These are phyloP conservation scores for Neurospora sp. DNA, from an alignment of 495 filamentous ascomycete species.

Conservation along the genomic window DNA sequence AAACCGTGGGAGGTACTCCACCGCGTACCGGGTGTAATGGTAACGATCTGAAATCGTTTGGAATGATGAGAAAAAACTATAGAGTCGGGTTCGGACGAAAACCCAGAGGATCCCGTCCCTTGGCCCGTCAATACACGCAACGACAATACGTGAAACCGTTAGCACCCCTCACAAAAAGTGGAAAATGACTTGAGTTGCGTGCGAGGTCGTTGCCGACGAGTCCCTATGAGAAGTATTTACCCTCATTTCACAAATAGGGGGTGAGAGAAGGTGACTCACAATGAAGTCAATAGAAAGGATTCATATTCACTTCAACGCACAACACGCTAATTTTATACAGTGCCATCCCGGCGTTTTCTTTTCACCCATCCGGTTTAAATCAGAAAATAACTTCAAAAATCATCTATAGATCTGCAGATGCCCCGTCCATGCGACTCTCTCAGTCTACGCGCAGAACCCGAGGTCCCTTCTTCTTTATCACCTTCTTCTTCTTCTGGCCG, in stretches of 20 bases:
- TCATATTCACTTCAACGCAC: conserved; percentile 1
- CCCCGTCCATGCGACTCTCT: conserved; percentile 3
- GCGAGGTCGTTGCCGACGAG: neutral
- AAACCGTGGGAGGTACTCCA: neutral
- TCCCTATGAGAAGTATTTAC: neutral
- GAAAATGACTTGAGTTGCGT: neutral
- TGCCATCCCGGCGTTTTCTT: conserved; percentile 10
- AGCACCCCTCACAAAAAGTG: neutral
- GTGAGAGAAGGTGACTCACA: neutral
- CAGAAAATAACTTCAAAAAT: conserved; percentile 10
- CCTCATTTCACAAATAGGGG: neutral
- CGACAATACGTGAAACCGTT: neutral
- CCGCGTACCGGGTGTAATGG: neutral
- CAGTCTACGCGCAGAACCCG: conserved; percentile 79
- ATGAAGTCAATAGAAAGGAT: neutral
- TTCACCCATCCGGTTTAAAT: conserved; percentile 10
- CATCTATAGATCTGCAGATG: conserved; percentile 7
- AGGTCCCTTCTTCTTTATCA: conserved; percentile 66
- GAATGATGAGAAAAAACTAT: neutral
- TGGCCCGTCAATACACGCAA: neutral
- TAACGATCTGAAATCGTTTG: neutral
- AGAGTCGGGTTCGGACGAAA: neutral
- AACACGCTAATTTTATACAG: conserved; percentile 16
- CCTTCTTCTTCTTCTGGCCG: conserved; percentile 89
- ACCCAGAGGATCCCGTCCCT: neutral